Percentiles rank a stretch among this genome's conserved stretches.
Evolutionary conservation across 306 rosid species (phyloP).

Genomic region (Betula pendula): DNA sequence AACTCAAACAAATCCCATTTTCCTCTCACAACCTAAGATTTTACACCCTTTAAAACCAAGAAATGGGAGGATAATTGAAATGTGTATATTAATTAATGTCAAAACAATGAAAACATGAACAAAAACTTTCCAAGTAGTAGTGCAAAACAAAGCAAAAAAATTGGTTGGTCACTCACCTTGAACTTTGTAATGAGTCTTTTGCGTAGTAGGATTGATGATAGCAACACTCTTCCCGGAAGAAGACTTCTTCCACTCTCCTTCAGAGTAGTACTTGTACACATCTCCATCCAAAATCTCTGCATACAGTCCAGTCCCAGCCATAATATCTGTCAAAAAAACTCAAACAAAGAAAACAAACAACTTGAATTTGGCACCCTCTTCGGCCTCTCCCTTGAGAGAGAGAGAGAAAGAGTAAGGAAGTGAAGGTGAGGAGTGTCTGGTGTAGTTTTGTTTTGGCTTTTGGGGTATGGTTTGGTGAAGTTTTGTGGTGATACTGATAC

Average conservation of each 20-base stretch:
- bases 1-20: too few relatives aligned
- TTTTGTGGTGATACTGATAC: background rate
- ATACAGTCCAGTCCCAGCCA: conserved; percentile 78
- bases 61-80: background rate
- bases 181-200: conserved; percentile 88
- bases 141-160: background rate
- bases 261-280: conserved; percentile 73
- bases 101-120: too few relatives aligned
- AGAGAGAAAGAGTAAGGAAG: background rate
- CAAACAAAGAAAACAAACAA: background rate
- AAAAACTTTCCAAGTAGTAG: too few relatives aligned
- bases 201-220: conserved; percentile 81
- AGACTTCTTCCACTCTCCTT: conserved; percentile 89
- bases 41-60: background rate
- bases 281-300: conserved; percentile 82
- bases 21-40: too few relatives aligned
- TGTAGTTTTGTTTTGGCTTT: conserved; percentile 20
- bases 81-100: background rate
- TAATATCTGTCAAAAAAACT: conserved; percentile 36
- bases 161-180: conserved; percentile 69
- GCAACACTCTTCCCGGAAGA: conserved; percentile 76
- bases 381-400: background rate
- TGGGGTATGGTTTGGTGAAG: conserved; percentile 27
- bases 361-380: background rate
- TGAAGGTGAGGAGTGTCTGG: conserved; percentile 4